Evolutionary conservation across 257 asterid genomes (phyloP).

Genomic region (Lantana camara): DNA sequence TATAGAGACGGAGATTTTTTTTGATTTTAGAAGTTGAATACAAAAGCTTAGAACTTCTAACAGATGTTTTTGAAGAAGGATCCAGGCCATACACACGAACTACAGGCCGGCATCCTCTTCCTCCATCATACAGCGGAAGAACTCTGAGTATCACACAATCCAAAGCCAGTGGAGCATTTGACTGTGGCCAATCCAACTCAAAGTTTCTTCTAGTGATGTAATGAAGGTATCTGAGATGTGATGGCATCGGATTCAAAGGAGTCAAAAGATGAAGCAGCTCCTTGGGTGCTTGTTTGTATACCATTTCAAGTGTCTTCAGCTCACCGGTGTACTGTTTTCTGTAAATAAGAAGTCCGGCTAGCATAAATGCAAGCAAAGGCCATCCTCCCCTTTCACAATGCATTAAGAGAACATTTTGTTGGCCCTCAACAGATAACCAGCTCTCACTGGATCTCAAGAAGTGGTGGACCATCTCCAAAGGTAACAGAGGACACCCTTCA

Average conservation of each 20-base stretch:
- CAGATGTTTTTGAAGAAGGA: constrained; percentile 51
- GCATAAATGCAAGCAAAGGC: constrained; percentile 84
- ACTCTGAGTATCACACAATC: constrained; percentile 62
- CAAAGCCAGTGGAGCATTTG: constrained; percentile 64
- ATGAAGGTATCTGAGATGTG: constrained; percentile 83
- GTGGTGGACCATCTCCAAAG: constrained; percentile 79
- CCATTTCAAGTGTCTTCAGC: constrained; percentile 86
- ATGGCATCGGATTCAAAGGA: constrained; percentile 77
- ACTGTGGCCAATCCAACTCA: constrained; percentile 69
- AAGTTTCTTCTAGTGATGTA: constrained; percentile 66
- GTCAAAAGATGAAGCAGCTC: constrained; percentile 77
- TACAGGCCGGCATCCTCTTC: constrained; percentile 69
- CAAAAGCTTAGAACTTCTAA: constrained; percentile 64
- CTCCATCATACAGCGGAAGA: constrained; percentile 60
- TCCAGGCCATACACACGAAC: constrained; percentile 72
- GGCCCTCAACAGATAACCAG: constrained; percentile 82
- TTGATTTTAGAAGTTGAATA: constrained; percentile 56
- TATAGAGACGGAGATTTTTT: constrained; percentile 46
- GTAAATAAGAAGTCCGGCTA: constrained; percentile 82
- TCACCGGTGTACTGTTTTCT: constrained; percentile 78
- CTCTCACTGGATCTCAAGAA: constrained; percentile 81
- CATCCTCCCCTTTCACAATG: constrained; percentile 89
- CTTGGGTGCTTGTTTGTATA: constrained; percentile 80
- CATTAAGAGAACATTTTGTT: constrained; percentile 78
- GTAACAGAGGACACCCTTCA: constrained; percentile 68